These are phyloP conservation scores for Cicer yamashitae DNA, from an alignment of 306 rosid species.

Conservation along the genomic window DNA sequence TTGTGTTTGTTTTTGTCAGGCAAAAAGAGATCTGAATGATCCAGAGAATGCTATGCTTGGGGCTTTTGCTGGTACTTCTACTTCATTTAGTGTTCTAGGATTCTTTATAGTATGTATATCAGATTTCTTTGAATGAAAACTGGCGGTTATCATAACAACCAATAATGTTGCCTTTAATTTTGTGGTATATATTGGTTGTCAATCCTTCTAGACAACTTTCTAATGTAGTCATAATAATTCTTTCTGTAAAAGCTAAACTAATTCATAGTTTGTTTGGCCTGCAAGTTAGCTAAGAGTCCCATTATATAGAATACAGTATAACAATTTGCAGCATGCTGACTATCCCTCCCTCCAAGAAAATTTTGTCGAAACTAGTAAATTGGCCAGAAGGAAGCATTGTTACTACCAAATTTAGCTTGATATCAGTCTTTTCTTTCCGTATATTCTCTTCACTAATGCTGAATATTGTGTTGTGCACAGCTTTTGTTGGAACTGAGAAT, in stretches of 20 bases:
- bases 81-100: slow-evolving; percentile 18
- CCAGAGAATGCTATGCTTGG: slow-evolving; percentile 81
- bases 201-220: neutral
- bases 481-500: slow-evolving; percentile 39
- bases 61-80: slow-evolving; percentile 72
- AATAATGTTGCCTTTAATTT: neutral
- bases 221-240: neutral
- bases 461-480: neutral
- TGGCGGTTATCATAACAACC: neutral
- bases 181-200: neutral
- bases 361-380: slow-evolving; percentile 7
- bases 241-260: slow-evolving; percentile 6
- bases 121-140: neutral
- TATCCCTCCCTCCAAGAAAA: neutral
- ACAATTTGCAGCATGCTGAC: slow-evolving; percentile 10
- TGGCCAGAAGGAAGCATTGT: neutral
- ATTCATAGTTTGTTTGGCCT: slow-evolving; percentile 5
- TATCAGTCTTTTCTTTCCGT: neutral
- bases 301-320: neutral
- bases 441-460: neutral
- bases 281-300: slow-evolving; percentile 19
- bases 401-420: slow-evolving; percentile 21
- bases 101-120: neutral
- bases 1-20: slow-evolving; percentile 48
- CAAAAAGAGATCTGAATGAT: slow-evolving; percentile 72